A percentile compares a stretch with the other conserved stretches of the same genome.
phyloP scores from a whole-genome alignment of 1,284 basidiomycete genomes.

The Kalmanozyma brasiliensis region DNA sequence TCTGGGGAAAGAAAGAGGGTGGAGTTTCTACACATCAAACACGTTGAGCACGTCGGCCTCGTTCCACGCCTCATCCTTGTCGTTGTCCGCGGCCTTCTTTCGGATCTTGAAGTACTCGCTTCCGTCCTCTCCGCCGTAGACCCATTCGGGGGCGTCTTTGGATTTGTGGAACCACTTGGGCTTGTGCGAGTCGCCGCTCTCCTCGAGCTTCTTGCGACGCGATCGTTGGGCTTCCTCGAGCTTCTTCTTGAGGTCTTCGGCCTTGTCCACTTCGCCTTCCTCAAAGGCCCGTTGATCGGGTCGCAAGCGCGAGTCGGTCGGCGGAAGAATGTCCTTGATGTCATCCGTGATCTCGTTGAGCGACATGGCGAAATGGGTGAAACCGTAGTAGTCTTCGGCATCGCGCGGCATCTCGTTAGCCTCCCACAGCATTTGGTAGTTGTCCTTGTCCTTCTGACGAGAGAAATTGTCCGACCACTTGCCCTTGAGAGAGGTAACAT shows the following conservation, averaged over 20 bases:
- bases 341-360: constrained; percentile 70
- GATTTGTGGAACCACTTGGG: constrained; percentile 64
- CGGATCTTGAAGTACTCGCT: constrained; percentile 50
- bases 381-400: constrained; percentile 65
- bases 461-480: constrained; percentile 62
- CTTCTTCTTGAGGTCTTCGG: constrained; percentile 79
- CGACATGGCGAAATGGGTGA: constrained; percentile 67
- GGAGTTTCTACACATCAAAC: constrained; percentile 42
- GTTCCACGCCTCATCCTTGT: constrained; percentile 15
- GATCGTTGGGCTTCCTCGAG: constrained; percentile 75
- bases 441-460: constrained; percentile 58
- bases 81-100: constrained; percentile 28
- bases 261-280: constrained; percentile 79
- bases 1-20: no score
- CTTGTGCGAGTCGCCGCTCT: constrained; percentile 22
- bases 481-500: constrained; percentile 55
- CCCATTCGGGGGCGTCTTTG: constrained; percentile 50
- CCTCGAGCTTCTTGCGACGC: constrained; percentile 69
- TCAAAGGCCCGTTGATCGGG: constrained; percentile 89
- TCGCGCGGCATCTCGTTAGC: constrained; percentile 60
- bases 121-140: constrained; percentile 55
- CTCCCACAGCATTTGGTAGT: constrained; percentile 65
- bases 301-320: constrained; percentile 84
- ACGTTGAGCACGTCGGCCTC: constrained; percentile 25
- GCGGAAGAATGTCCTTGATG: constrained; percentile 76